Conservation (phyloP, 2,329 filamentous ascomycete genomes). For the Ophiosphaerella herpotricha region DNA sequence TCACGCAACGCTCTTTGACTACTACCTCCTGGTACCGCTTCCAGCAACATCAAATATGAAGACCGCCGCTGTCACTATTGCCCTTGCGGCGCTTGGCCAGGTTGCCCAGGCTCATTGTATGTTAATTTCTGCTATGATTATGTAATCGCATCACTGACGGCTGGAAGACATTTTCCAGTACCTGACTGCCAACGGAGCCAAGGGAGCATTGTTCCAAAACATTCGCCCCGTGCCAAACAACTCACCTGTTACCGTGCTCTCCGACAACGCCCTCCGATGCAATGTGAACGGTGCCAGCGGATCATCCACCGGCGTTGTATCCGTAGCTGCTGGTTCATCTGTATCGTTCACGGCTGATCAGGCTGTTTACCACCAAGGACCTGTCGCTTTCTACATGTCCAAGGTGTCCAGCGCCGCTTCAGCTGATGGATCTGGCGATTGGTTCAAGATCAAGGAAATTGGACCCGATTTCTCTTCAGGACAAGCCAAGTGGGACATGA, state of each 20-base stretch:
- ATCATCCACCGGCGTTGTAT: constrained; percentile 37
- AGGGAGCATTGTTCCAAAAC: constrained; percentile 43
- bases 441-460: constrained; percentile 49
- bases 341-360: constrained; percentile 44
- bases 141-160: constrained; percentile 7
- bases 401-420: constrained; percentile 40
- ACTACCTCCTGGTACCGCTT: background rate
- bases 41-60: constrained; percentile 32
- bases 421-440: constrained; percentile 45
- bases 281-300: constrained; percentile 39
- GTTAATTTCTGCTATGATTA: constrained; percentile 2
- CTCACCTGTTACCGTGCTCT: constrained; percentile 41
- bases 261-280: constrained; percentile 41
- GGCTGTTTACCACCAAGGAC: constrained; percentile 47
- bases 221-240: constrained; percentile 47
- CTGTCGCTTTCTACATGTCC: constrained; percentile 45
- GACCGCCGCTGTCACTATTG: constrained; percentile 36
- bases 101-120: constrained; percentile 45
- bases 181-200: constrained; percentile 43
- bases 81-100: constrained; percentile 40
- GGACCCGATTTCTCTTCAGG: constrained; percentile 43
- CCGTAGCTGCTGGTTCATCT: constrained; percentile 41
- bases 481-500: constrained; percentile 41
- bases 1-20: constrained; percentile 6
- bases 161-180: constrained; percentile 44